Conservation (phyloP, 1,284 basidiomycete species). For the Ceratobasidium sp. region DNA sequence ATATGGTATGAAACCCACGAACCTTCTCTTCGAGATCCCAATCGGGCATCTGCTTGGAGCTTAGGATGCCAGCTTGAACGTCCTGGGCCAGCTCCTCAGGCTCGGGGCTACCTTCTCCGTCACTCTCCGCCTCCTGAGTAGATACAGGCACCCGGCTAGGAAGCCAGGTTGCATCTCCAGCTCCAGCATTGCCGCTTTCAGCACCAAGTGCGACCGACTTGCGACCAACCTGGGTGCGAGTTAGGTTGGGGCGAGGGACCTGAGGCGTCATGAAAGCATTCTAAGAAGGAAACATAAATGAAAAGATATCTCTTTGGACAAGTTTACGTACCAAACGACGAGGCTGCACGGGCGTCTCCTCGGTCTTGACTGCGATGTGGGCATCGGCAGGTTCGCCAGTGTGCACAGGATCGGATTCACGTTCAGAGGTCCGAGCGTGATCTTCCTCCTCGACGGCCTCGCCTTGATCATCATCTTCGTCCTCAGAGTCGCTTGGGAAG, state of each 20-base stretch:
- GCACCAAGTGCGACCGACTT: slow-evolving; percentile 31
- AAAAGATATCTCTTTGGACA: not conserved
- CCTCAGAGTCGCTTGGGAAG: slow-evolving; percentile 17
- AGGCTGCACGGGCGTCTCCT: slow-evolving; percentile 18
- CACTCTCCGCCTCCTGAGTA: slow-evolving; percentile 17
- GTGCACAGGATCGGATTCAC: not conserved
- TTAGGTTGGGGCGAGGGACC: slow-evolving; percentile 25
- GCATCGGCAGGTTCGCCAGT: slow-evolving; percentile 7
- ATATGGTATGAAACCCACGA: not conserved
- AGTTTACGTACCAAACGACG: slow-evolving; percentile 21
- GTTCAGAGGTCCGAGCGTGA: slow-evolving; percentile 2
- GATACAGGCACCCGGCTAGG: slow-evolving; percentile 33
- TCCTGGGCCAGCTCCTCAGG: not conserved
- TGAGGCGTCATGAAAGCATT: slow-evolving; percentile 37
- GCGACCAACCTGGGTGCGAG: slow-evolving; percentile 21
- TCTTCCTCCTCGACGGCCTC: slow-evolving; percentile 3
- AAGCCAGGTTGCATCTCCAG: slow-evolving; percentile 24
- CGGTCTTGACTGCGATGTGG: not conserved
- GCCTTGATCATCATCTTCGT: slow-evolving; percentile 19
- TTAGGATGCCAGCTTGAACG: not conserved
- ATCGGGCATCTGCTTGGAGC: not conserved
- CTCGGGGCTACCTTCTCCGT: slow-evolving; percentile 7
- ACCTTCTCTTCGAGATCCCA: slow-evolving; percentile 27
- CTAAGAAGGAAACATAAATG: not conserved
- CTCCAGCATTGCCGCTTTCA: not conserved